A percentile compares a stretch with the other conserved stretches of the same genome.
These are phyloP conservation scores for Ganoderma lingzhi DNA, from an alignment of 1,284 basidiomycete genomes.

Conservation along the genomic window DNA sequence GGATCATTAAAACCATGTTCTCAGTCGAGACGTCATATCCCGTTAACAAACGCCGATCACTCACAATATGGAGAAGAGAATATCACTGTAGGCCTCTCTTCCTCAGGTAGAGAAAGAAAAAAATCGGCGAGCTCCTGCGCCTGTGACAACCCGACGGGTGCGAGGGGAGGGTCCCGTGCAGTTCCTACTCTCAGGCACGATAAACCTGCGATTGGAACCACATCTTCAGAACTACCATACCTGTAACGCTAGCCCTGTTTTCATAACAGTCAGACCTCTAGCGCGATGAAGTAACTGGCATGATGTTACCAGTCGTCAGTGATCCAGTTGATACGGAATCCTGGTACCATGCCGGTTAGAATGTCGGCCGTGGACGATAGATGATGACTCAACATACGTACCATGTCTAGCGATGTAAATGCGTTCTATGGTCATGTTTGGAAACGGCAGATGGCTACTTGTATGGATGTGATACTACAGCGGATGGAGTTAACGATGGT, in stretches of 20 bases:
- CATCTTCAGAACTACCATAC: slow-evolving; percentile 36
- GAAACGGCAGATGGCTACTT: not conserved
- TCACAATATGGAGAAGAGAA: slow-evolving; percentile 84
- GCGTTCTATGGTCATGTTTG: slow-evolving; percentile 58
- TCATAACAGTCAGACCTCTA: not conserved
- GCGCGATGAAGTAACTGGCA: not conserved
- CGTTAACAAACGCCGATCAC: slow-evolving; percentile 29
- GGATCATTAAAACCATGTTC: slow-evolving; percentile 12
- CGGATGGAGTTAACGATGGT: not conserved
- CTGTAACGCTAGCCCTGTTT: slow-evolving; percentile 71
- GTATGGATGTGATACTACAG: not conserved
- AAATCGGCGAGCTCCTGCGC: slow-evolving; percentile 75
- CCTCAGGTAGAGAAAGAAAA: slow-evolving; percentile 69
- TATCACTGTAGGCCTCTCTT: slow-evolving; percentile 78
- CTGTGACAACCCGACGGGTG: slow-evolving; percentile 82
- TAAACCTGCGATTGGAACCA: not conserved
- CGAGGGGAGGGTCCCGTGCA: slow-evolving; percentile 79
- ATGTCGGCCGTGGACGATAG: not conserved
- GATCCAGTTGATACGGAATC: slow-evolving; percentile 80
- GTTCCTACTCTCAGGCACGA: slow-evolving; percentile 44
- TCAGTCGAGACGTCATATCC: not conserved
- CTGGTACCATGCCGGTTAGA: slow-evolving; percentile 44
- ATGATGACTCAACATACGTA: slow-evolving; percentile 48
- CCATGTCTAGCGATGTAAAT: slow-evolving; percentile 87
- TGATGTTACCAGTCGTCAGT: slow-evolving; percentile 64